Conservation (phyloP, 768 basidiomycete species). For the Coprinopsis strossmayeri region DNA sequence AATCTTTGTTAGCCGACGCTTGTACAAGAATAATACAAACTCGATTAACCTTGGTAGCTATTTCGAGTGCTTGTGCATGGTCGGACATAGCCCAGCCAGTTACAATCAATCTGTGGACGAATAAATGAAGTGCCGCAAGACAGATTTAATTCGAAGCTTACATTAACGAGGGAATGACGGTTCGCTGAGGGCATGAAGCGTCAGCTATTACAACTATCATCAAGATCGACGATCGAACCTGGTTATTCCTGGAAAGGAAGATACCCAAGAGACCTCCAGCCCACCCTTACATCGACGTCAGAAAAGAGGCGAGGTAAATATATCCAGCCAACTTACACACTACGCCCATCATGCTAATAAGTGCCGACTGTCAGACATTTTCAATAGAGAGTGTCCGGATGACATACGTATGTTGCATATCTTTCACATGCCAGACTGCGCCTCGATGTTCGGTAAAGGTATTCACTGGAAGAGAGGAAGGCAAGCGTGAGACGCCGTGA, state of each 20-base stretch:
- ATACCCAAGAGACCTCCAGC: slow-evolving; percentile 87
- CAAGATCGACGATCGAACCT: slow-evolving; percentile 32
- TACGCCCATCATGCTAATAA: slow-evolving; percentile 60
- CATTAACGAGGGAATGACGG: slow-evolving; percentile 79
- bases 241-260: slow-evolving; percentile 71
- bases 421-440: slow-evolving; percentile 77
- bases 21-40: neutral
- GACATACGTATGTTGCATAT: slow-evolving; percentile 91
- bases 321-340: slow-evolving; percentile 42
- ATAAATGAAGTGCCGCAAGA: neutral
- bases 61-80: slow-evolving; percentile 77
- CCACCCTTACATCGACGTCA: slow-evolving; percentile 58
- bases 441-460: slow-evolving; percentile 92
- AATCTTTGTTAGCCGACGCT: slow-evolving; percentile 1
- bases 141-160: slow-evolving; percentile 20
- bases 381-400: too few relatives aligned
- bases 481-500: neutral
- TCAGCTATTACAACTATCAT: slow-evolving; percentile 5
- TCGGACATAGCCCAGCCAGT: slow-evolving; percentile 95
- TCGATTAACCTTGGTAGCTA: slow-evolving; percentile 65
- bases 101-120: slow-evolving; percentile 57
- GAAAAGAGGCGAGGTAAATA: neutral
- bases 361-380: neutral
- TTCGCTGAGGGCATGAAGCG: slow-evolving; percentile 33
- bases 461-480: slow-evolving; percentile 48